phyloP scores from a whole-genome alignment of 2,329 filamentous ascomycete genomes.

The Raffaelea albimanens region DNA sequence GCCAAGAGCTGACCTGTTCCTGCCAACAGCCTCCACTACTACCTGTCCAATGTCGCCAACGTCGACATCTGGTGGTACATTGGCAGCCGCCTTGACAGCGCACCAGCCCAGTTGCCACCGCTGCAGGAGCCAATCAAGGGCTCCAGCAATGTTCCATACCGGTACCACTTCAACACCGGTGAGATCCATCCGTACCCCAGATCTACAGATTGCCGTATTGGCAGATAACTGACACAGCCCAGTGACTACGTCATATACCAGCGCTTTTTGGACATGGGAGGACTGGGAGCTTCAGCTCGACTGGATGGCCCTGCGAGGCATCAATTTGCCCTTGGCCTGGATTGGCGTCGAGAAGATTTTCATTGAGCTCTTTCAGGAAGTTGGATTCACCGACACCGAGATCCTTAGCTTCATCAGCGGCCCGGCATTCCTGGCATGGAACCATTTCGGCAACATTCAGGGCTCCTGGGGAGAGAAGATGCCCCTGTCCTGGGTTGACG shows the following conservation, averaged over 20 bases:
- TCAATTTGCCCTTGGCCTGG: constrained; percentile 43
- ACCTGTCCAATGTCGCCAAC: constrained; percentile 29
- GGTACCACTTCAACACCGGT: constrained; percentile 43
- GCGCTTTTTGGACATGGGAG: constrained; percentile 41
- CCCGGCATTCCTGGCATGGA: constrained; percentile 43
- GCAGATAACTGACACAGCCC: neutral
- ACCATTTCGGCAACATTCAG: constrained; percentile 44
- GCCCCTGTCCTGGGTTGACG: constrained; percentile 34
- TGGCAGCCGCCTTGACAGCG: constrained; percentile 28
- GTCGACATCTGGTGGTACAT: constrained; percentile 38
- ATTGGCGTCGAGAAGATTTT: constrained; percentile 41
- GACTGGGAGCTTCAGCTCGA: constrained; percentile 44
- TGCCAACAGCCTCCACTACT: constrained; percentile 25
- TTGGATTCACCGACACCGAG: constrained; percentile 32
- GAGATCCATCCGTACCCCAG: neutral
- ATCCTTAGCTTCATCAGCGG: constrained; percentile 37
- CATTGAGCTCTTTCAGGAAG: constrained; percentile 34
- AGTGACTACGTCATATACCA: constrained; percentile 43
- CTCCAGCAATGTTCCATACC: constrained; percentile 18
- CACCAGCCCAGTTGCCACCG: constrained; percentile 19
- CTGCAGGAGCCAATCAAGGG: constrained; percentile 19
- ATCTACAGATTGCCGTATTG: too few relatives aligned
- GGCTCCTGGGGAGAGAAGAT: constrained; percentile 36
- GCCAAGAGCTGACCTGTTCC: neutral
- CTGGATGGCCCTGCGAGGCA: constrained; percentile 41